phyloP scores from a whole-genome alignment of 2,329 filamentous ascomycete species.

The Ascochyta lentis region DNA sequence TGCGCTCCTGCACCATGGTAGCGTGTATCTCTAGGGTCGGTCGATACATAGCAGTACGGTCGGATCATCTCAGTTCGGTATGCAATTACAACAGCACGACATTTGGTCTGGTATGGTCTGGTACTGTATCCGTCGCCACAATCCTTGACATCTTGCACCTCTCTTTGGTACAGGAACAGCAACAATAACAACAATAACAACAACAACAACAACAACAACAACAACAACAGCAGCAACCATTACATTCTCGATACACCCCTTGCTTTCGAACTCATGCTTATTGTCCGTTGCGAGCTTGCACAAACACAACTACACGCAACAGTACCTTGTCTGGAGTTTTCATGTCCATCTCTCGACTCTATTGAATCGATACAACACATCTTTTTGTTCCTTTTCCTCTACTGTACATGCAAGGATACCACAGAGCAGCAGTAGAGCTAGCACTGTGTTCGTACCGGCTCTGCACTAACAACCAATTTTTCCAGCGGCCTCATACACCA shows the following conservation, averaged over 20 bases:
- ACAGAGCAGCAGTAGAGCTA: background rate
- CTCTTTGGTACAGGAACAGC: too few species aligned
- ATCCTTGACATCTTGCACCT: background rate
- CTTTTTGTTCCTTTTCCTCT: background rate
- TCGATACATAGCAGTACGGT: background rate
- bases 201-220: too few species aligned
- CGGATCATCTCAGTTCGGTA: background rate
- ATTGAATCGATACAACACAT: too few species aligned
- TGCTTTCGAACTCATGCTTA: too few species aligned
- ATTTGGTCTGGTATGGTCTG: background rate
- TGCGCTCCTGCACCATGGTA: slow-evolving; percentile 2
- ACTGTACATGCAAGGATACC: background rate
- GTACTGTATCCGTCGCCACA: slow-evolving; percentile 1
- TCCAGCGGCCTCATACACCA: background rate
- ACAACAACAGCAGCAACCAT: too few species aligned
- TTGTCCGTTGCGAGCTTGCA: too few species aligned
- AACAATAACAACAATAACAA: too few species aligned
- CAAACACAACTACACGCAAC: too few species aligned
- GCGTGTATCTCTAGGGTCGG: background rate
- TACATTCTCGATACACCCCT: too few species aligned
- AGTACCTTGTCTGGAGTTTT: too few species aligned
- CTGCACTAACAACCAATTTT: background rate
- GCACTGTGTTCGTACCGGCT: background rate
- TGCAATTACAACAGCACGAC: background rate
- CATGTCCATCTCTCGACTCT: background rate